phyloP scores from a whole-genome alignment of 2,329 filamentous ascomycete species.

The Fulvia fulva region DNA sequence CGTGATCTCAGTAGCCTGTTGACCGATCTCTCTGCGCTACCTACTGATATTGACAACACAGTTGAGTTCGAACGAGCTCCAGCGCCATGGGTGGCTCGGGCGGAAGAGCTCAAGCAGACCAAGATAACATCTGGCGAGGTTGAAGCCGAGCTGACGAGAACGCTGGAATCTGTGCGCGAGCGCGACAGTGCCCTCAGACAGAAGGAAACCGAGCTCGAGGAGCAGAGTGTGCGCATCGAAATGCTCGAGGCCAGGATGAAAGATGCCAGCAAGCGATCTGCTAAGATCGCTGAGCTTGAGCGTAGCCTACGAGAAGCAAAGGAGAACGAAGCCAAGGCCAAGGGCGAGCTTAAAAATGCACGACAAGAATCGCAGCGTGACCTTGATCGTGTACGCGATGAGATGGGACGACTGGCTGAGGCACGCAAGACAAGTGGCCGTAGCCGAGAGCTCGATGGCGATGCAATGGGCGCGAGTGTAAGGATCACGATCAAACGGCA shows the following conservation, averaged over 20 bases:
- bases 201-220: conserved; percentile 75
- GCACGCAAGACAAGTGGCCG: conserved; percentile 36
- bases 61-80: conserved; percentile 63
- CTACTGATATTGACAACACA: conserved; percentile 42
- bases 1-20: conserved; percentile 61
- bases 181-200: conserved; percentile 53
- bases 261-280: conserved; percentile 74
- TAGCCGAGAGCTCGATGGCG: conserved; percentile 58
- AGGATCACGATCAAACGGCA: conserved; percentile 67
- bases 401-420: conserved; percentile 28
- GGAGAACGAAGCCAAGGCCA: conserved; percentile 55
- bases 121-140: conserved; percentile 77
- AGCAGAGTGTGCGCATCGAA: conserved; percentile 86
- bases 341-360: conserved; percentile 24
- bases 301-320: conserved; percentile 28
- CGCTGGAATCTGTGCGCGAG: conserved; percentile 77
- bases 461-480: conserved; percentile 65
- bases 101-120: conserved; percentile 75
- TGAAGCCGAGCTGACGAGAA: conserved; percentile 75
- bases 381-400: conserved; percentile 27
- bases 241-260: conserved; percentile 83
- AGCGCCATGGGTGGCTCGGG: conserved; percentile 79
- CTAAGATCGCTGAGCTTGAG: conserved; percentile 64
- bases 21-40: conserved; percentile 64
- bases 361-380: conserved; percentile 27